Conservation (phyloP, 2,329 filamentous ascomycete species). For the Xylaria sp. region DNA sequence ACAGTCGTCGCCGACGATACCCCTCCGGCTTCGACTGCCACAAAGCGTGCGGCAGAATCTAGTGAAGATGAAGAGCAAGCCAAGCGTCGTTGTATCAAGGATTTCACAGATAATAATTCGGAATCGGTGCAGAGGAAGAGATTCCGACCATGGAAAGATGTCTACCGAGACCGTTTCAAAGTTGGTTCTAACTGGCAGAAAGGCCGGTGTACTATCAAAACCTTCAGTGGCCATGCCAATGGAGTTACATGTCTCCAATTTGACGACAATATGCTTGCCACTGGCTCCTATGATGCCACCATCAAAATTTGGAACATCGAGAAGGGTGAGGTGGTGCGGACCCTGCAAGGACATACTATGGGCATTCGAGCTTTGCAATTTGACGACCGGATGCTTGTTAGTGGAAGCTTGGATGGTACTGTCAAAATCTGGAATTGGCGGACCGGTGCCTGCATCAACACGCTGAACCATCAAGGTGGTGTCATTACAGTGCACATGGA, state of each 20-base stretch:
- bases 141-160: slow-evolving; percentile 89
- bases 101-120: slow-evolving; percentile 36
- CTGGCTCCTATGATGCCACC: slow-evolving; percentile 93
- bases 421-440: slow-evolving; percentile 98
- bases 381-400: slow-evolving; percentile 90
- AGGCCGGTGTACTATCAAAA: slow-evolving; percentile 84
- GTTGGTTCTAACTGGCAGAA: slow-evolving; percentile 99
- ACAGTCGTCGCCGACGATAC: slow-evolving; percentile 23
- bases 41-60: slow-evolving; percentile 52
- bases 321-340: slow-evolving; percentile 86
- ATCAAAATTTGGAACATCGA: slow-evolving; percentile 97
- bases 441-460: slow-evolving; percentile 86
- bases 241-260: slow-evolving; percentile 78
- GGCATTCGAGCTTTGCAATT: slow-evolving; percentile 93
- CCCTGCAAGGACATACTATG: slow-evolving; percentile 81
- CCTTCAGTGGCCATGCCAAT: slow-evolving; percentile 88
- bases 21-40: slow-evolving; percentile 36
- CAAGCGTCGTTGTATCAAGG: slow-evolving; percentile 53
- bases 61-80: slow-evolving; percentile 42
- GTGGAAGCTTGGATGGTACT: slow-evolving; percentile 86
- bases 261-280: slow-evolving; percentile 89
- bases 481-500: slow-evolving; percentile 92
- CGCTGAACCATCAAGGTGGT: slow-evolving; percentile 81
- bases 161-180: slow-evolving; percentile 95
- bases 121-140: slow-evolving; percentile 57